phyloP scores from a whole-genome alignment of 2,329 filamentous ascomycete species.

The Cladobotryum protrusum region DNA sequence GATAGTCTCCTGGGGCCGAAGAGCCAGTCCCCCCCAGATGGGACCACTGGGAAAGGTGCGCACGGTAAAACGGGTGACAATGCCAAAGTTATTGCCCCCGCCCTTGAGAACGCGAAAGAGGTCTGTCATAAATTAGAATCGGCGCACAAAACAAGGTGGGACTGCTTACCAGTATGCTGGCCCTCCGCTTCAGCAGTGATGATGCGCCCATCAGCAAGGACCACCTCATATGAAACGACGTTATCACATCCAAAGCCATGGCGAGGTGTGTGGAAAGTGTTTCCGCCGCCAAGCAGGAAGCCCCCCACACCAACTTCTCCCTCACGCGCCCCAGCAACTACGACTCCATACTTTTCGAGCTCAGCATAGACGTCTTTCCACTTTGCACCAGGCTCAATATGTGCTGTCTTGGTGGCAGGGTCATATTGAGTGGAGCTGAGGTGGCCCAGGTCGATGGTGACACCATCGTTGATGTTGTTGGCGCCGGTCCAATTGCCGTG shows the following conservation, averaged over 20 bases:
- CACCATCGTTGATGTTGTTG: slow-evolving; percentile 31
- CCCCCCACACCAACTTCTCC: not conserved
- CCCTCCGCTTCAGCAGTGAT: slow-evolving; percentile 15
- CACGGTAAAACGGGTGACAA: slow-evolving; percentile 19
- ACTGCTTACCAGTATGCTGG: slow-evolving; percentile 8
- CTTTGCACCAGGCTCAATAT: not conserved
- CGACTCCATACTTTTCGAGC: not conserved
- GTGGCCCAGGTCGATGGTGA: slow-evolving; percentile 30
- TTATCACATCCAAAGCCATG: slow-evolving; percentile 27
- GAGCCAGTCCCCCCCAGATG: too few relatives aligned
- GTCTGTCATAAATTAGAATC: slow-evolving; percentile 22
- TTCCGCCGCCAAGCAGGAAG: not conserved
- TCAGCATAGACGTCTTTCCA: not conserved
- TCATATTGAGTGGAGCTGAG: not conserved
- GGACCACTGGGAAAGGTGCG: too few relatives aligned
- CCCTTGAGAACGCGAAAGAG: slow-evolving; percentile 31
- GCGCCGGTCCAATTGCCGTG: slow-evolving; percentile 27
- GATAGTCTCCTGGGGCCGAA: too few relatives aligned
- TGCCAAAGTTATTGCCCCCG: slow-evolving; percentile 28
- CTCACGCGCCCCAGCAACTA: not conserved
- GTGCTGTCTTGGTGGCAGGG: not conserved
- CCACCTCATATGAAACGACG: slow-evolving; percentile 26
- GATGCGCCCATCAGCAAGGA: slow-evolving; percentile 24
- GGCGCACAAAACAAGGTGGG: not conserved
- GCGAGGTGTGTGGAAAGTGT: slow-evolving; percentile 1